Evolutionary conservation across 441 rosid species (phyloP).

Genomic region (Gossypium gossypioides): DNA sequence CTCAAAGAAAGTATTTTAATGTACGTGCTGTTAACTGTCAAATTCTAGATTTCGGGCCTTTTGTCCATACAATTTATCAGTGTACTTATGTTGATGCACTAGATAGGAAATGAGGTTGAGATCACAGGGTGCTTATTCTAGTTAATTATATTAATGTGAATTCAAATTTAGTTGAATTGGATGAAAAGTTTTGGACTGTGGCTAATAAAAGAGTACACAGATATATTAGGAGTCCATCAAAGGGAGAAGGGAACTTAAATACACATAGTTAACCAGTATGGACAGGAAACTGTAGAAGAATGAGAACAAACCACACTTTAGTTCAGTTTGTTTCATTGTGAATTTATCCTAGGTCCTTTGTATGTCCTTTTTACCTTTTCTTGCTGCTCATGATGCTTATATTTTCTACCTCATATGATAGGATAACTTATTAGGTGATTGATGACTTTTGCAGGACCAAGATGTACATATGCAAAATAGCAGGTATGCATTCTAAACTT

Average conservation of each 20-base stretch:
- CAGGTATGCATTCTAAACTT: conserved; percentile 44
- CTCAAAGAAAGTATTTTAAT: neutral
- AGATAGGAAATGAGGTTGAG: neutral
- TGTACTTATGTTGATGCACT: neutral
- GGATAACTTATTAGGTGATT: conserved; percentile 19
- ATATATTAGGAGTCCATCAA: neutral
- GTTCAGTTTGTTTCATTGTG: neutral
- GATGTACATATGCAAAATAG: conserved; percentile 46
- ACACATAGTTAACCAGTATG: neutral
- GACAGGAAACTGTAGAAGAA: conserved; percentile 3
- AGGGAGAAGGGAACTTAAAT: conserved; percentile 9
- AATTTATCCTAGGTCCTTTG: neutral
- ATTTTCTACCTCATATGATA: conserved; percentile 12
- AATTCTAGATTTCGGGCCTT: neutral
- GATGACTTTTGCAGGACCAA: conserved; percentile 57
- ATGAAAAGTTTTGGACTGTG: conserved; percentile 1
- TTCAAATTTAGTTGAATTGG: conserved; percentile 3
- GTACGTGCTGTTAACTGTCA: neutral
- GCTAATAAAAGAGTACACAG: neutral
- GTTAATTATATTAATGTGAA: neutral
- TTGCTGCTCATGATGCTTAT: neutral
- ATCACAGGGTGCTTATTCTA: neutral
- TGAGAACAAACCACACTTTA: neutral
- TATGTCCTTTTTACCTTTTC: neutral
- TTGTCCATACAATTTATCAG: neutral